Conservation (phyloP, 2,329 filamentous ascomycete species). For the Ophiostoma perfectum region DNA sequence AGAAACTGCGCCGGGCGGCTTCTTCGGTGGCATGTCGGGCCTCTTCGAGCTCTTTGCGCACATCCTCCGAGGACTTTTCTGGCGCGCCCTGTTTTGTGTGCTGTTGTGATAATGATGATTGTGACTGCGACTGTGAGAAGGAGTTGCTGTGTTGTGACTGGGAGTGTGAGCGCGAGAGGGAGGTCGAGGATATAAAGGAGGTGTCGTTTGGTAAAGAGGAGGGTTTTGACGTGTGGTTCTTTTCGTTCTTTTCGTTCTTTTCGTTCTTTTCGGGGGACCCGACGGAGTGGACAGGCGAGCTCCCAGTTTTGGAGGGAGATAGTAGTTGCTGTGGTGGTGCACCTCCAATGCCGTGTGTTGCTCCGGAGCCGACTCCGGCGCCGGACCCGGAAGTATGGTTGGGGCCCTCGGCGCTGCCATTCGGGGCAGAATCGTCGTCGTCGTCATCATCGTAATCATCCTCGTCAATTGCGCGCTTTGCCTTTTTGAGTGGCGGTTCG, state of each 20-base stretch:
- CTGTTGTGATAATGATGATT: conserved; percentile 6
- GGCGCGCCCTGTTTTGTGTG: conserved; percentile 4
- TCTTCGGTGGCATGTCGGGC: conserved; percentile 87
- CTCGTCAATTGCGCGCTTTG: conserved; percentile 72
- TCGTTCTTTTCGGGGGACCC: conserved; percentile 54
- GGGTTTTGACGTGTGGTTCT: conserved; percentile 40
- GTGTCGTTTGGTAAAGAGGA: conserved; percentile 43
- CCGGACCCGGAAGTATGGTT: conserved; percentile 10
- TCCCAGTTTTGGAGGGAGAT: conserved; percentile 66
- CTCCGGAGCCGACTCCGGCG: conserved; percentile 3
- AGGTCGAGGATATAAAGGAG: conserved; percentile 1
- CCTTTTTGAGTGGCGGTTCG: conserved; percentile 65
- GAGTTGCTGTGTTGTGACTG: conserved; percentile 23
- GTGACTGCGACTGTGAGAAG: conserved; percentile 15
- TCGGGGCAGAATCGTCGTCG: conserved; percentile 55
- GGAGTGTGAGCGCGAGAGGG: conserved; percentile 20
- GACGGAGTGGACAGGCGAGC: conserved; percentile 58
- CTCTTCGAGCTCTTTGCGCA: conserved; percentile 87
- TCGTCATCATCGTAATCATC: conserved; percentile 85
- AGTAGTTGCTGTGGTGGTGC: conserved; percentile 54
- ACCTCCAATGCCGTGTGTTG: conserved; percentile 31
- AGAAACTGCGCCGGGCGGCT: conserved; percentile 81
- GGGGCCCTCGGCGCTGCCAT: conserved; percentile 37
- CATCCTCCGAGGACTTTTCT: conserved; percentile 70
- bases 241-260: conserved; percentile 43